Percentiles rank a stretch among this genome's conserved stretches.
These are phyloP conservation scores for Saksenaea oblongispora DNA, from an alignment of 371 early-diverging fungal species.

Conservation along the genomic window DNA sequence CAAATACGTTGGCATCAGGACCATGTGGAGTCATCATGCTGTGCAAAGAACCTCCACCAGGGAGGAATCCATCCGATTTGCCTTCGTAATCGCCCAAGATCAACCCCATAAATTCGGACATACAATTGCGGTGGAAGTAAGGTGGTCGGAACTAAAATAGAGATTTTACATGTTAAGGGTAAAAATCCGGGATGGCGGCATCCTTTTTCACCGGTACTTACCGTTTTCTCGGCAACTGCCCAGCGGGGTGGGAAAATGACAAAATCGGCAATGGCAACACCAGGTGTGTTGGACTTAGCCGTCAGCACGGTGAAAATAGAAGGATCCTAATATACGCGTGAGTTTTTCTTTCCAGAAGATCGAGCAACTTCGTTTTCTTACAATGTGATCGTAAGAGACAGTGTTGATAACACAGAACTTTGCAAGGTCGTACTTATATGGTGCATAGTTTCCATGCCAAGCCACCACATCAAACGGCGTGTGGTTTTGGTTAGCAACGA, in stretches of 20 bases:
- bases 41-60: slow-evolving; percentile 91
- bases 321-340: slow-evolving; percentile 67
- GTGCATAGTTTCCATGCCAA: slow-evolving; percentile 98
- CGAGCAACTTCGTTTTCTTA: slow-evolving; percentile 33
- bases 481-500: slow-evolving; percentile 74
- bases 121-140: slow-evolving; percentile 94
- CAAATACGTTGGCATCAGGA: slow-evolving; percentile 87
- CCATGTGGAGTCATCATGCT: slow-evolving; percentile 93
- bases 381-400: slow-evolving; percentile 89
- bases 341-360: background rate
- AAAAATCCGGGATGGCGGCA: background rate
- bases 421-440: slow-evolving; percentile 92
- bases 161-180: background rate
- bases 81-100: slow-evolving; percentile 93
- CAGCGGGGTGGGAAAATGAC: slow-evolving; percentile 98
- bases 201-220: slow-evolving; percentile 28
- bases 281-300: slow-evolving; percentile 84
- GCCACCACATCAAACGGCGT: slow-evolving; percentile 96
- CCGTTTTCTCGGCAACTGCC: slow-evolving; percentile 88
- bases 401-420: slow-evolving; percentile 87
- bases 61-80: slow-evolving; percentile 87
- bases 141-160: slow-evolving; percentile 83
- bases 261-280: slow-evolving; percentile 93
- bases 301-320: slow-evolving; percentile 96
- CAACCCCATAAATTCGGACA: slow-evolving; percentile 97